Conservation (phyloP, 805 yeast genomes). For the Kuraishia hungarica region DNA sequence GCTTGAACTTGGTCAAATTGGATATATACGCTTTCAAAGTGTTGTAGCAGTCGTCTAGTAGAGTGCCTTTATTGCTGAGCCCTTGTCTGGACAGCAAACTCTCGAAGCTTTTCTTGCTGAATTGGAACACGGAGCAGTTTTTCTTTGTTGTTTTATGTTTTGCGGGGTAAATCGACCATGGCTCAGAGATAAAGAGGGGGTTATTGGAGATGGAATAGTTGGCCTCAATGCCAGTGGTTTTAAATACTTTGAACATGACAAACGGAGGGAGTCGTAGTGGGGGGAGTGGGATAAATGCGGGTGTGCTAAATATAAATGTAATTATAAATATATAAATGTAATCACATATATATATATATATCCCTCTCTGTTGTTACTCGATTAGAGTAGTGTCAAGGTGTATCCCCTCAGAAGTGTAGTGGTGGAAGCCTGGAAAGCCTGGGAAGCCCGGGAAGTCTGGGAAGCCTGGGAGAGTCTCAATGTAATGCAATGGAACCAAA, state of each 20-base stretch:
- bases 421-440: too few relatives aligned
- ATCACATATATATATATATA: too few relatives aligned
- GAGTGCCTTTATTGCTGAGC: conserved; percentile 35
- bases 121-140: conserved; percentile 74
- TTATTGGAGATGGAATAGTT: conserved; percentile 61
- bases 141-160: conserved; percentile 54
- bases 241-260: conserved; percentile 46
- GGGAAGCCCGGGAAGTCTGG: too few relatives aligned
- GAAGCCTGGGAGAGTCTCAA: too few relatives aligned
- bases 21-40: conserved; percentile 59
- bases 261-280: too few relatives aligned
- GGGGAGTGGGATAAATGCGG: too few relatives aligned
- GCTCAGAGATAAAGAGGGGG: conserved; percentile 63
- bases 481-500: too few relatives aligned
- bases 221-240: conserved; percentile 53
- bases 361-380: too few relatives aligned
- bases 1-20: conserved; percentile 73
- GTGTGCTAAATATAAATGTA: too few relatives aligned
- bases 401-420: too few relatives aligned
- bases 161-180: conserved; percentile 86
- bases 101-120: conserved; percentile 74
- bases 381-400: too few relatives aligned
- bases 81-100: conserved; percentile 41
- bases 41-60: conserved; percentile 56
- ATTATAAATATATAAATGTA: too few relatives aligned